These are phyloP conservation scores for Blastobotrys raffinosifermentans DNA, from an alignment of 1,139 yeast species.

Conservation along the genomic window DNA sequence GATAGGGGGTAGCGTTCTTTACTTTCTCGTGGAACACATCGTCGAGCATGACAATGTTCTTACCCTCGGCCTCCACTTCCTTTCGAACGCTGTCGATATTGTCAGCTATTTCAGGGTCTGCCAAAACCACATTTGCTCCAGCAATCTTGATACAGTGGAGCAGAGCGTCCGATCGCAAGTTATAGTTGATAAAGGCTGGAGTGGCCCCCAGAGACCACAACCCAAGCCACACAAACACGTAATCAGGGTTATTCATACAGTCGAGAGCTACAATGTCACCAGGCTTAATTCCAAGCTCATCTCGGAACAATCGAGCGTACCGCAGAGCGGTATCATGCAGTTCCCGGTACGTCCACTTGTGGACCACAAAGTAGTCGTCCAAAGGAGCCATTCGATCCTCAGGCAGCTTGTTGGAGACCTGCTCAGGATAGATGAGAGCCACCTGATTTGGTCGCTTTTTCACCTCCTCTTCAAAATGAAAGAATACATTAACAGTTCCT, in stretches of 20 bases:
- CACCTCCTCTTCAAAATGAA: conserved; percentile 52
- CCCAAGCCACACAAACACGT: conserved; percentile 74
- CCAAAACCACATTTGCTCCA: conserved; percentile 56
- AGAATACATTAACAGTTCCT: conserved; percentile 61
- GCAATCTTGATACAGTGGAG: conserved; percentile 76
- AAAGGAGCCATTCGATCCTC: conserved; percentile 14
- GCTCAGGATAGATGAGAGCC: conserved; percentile 63
- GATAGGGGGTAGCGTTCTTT: conserved; percentile 41
- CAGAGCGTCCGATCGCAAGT: conserved; percentile 65
- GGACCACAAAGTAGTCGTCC: conserved; percentile 55
- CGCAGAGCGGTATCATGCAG: conserved; percentile 59
- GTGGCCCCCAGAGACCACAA: conserved; percentile 88
- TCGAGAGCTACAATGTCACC: conserved; percentile 72
- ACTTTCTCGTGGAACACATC: conserved; percentile 38
- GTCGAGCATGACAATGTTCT: conserved; percentile 49
- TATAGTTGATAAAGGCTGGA: conserved; percentile 84
- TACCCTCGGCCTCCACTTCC: conserved; percentile 37
- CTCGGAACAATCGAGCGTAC: conserved; percentile 57
- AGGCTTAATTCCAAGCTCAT: conserved; percentile 57
- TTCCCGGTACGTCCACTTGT: conserved; percentile 62
- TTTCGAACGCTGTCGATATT: conserved; percentile 51
- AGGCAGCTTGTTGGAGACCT: conserved; percentile 27
- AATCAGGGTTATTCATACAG: conserved; percentile 79
- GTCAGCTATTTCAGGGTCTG: conserved; percentile 63
- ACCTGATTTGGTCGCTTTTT: conserved; percentile 43